Percentiles rank a stretch among this genome's conserved stretches.
These are phyloP conservation scores for Gigaspora rosea DNA, from an alignment of 192 early-diverging fungal species.

Conservation along the genomic window DNA sequence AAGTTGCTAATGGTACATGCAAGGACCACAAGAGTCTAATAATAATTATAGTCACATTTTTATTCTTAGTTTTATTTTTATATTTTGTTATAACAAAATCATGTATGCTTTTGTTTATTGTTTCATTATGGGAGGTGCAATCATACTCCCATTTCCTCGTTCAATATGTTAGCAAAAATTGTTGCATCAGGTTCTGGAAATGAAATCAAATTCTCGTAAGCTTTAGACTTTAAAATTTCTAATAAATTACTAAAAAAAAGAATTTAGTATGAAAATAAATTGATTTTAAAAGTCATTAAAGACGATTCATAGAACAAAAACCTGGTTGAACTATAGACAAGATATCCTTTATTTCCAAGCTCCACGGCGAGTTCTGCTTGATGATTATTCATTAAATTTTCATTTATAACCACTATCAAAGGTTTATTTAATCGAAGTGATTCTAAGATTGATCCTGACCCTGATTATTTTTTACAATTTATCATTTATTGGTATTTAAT, in stretches of 20 bases:
- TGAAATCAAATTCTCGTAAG: constrained; percentile 30
- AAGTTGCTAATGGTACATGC: too few species aligned
- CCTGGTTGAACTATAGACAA: constrained; percentile 50
- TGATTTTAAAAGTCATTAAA: not conserved
- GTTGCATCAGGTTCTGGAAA: constrained; percentile 42
- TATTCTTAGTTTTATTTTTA: too few species aligned
- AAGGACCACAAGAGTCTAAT: too few species aligned
- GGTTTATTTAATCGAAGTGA: constrained; percentile 63
- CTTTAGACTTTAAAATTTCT: constrained; percentile 26
- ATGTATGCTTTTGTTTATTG: too few species aligned
- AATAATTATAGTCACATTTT: too few species aligned
- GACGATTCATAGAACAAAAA: constrained; percentile 6
- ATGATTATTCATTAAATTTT: constrained; percentile 81
- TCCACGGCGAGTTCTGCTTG: constrained; percentile 80
- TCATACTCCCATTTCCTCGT: constrained; percentile 36
- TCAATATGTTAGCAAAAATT: constrained; percentile 41
- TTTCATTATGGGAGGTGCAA: too few species aligned
- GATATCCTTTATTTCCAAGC: constrained; percentile 57
- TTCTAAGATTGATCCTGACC: constrained; percentile 88
- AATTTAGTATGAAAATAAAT: not conserved
- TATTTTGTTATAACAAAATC: too few species aligned
- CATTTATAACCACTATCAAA: constrained; percentile 77
- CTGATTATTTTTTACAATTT: constrained; percentile 33
- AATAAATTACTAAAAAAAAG: constrained; percentile 34
- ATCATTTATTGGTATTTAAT: not conserved